Evolutionary conservation across 257 asterid genomes (phyloP).

Genomic region (Solanum piurae): DNA sequence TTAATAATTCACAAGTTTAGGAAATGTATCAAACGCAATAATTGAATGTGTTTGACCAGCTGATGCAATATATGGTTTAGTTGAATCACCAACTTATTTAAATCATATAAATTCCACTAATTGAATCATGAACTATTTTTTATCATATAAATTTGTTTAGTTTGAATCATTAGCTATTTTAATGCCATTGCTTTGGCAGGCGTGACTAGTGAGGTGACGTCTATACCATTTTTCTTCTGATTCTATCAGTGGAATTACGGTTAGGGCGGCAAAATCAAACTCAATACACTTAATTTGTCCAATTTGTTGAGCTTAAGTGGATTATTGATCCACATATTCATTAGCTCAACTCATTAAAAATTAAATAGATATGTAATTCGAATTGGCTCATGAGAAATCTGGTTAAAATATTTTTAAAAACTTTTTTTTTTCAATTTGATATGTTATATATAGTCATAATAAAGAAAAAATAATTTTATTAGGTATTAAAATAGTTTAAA

Average conservation of each 20-base stretch:
- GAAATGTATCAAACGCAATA: neutral
- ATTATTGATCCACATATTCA: too few relatives aligned
- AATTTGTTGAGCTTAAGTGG: too few relatives aligned
- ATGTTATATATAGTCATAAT: neutral
- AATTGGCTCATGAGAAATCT: too few relatives aligned
- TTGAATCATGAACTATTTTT: neutral
- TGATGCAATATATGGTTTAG: neutral
- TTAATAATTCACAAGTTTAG: neutral
- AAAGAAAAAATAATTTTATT: too few relatives aligned
- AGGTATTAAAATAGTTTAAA: too few relatives aligned
- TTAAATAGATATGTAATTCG: neutral
- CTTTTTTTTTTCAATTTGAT: neutral
- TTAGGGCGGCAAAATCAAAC: too few relatives aligned
- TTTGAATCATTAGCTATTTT: neutral
- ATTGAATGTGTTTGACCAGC: neutral
- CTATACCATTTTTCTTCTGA: too few relatives aligned
- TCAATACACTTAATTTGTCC: accelerated
- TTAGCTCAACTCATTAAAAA: too few relatives aligned
- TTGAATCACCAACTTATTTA: neutral
- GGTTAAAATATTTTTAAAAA: neutral
- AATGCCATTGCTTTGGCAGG: too few relatives aligned
- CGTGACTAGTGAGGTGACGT: neutral
- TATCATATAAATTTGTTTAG: neutral
- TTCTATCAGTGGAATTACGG: too few relatives aligned
- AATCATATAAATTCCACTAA: neutral